These are phyloP conservation scores for Cornus suecica DNA, from an alignment of 148 eudicot species.

Conservation along the genomic window DNA sequence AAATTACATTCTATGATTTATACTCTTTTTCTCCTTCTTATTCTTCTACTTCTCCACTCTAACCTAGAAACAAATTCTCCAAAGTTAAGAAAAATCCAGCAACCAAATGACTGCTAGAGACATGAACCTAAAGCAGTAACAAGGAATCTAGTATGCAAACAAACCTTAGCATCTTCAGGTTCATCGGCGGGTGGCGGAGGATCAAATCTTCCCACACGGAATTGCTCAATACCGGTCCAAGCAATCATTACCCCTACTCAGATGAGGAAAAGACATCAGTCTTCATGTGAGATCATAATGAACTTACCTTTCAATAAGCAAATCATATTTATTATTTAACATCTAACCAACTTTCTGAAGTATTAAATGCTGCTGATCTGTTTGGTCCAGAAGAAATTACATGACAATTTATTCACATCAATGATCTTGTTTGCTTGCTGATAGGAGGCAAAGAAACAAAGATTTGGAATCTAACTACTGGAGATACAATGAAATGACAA, in stretches of 20 bases:
- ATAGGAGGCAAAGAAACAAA: not conserved
- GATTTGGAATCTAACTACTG: not conserved
- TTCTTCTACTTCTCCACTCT: too few relatives aligned
- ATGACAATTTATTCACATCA: not conserved
- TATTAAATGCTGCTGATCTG: too few relatives aligned
- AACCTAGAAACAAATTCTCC: too few relatives aligned
- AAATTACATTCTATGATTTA: too few relatives aligned
- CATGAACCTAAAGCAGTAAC: not conserved
- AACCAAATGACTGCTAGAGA: not conserved
- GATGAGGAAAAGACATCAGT: slow-evolving; percentile 14
- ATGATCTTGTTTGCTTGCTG: not conserved
- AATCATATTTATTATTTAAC: not conserved
- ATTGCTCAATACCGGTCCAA: slow-evolving; percentile 96
- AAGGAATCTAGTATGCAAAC: slow-evolving; percentile 7
- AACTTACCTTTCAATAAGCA: too few relatives aligned
- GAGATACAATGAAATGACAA: not conserved
- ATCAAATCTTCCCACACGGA: slow-evolving; percentile 85
- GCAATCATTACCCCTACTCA: slow-evolving; percentile 93
- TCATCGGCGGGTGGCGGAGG: slow-evolving; percentile 85
- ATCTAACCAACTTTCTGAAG: not conserved
- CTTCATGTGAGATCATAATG: too few relatives aligned
- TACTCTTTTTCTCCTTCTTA: too few relatives aligned
- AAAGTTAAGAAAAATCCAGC: too few relatives aligned
- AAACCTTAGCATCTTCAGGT: slow-evolving; percentile 75
- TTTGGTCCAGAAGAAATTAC: not conserved